Percentiles rank a stretch among this genome's conserved stretches.
Evolutionary conservation across 352 stramenopile species (phyloP).

Genomic region (Phytophthora citrophthora): DNA sequence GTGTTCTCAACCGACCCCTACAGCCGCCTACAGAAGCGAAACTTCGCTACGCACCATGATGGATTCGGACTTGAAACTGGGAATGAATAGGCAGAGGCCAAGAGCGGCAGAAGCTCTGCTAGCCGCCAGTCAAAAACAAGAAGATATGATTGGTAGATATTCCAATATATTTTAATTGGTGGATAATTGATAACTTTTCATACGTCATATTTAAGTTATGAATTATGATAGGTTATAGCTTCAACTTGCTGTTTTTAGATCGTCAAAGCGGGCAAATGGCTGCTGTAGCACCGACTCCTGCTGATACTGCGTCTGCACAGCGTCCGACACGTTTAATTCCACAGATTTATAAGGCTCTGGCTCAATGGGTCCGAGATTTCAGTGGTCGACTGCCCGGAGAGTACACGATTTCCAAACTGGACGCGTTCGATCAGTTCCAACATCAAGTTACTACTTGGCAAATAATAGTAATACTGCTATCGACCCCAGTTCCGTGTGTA

Average conservation of each 20-base stretch:
- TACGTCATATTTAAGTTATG: too few species aligned
- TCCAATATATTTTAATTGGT: too few species aligned
- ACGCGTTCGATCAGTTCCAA: slow-evolving; percentile 28
- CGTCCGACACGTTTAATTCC: not conserved
- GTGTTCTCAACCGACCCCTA: not conserved
- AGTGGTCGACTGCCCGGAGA: slow-evolving; percentile 21
- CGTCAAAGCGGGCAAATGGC: slow-evolving; percentile 4
- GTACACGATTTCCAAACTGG: slow-evolving; percentile 39
- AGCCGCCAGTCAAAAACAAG: slow-evolving; percentile 31
- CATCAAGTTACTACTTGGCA: not conserved
- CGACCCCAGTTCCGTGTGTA: slow-evolving; percentile 27
- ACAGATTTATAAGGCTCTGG: not conserved
- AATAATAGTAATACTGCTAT: slow-evolving; percentile 13
- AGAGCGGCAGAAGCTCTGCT: not conserved
- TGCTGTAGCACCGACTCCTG: slow-evolving; percentile 9
- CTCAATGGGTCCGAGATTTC: slow-evolving; percentile 1
- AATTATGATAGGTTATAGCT: not conserved
- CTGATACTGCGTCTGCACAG: not conserved
- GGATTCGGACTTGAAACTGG: slow-evolving; percentile 88
- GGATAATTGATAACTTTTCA: not conserved
- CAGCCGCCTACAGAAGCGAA: slow-evolving; percentile 2
- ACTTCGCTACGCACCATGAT: slow-evolving; percentile 71
- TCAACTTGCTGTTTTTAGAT: not conserved
- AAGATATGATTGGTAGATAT: slow-evolving; percentile 27
- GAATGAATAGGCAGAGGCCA: slow-evolving; percentile 44